Percentiles rank a stretch among this genome's conserved stretches.
Evolutionary conservation across 371 early-diverging fungal species (phyloP).

Genomic region (Mucor ambiguus): DNA sequence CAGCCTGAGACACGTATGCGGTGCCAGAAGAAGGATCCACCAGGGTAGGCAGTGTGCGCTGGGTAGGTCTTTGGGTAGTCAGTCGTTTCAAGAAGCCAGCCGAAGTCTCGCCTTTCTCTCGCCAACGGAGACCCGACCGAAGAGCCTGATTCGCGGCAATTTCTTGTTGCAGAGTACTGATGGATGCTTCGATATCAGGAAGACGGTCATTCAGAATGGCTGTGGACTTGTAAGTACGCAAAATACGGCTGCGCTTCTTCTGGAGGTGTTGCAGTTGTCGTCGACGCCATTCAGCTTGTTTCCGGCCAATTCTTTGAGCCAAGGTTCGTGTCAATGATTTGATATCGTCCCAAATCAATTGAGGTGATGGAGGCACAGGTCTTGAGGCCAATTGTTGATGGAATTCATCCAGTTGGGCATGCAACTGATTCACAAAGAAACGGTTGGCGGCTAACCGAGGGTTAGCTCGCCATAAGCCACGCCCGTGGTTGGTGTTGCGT

Average conservation of each 20-base stretch:
- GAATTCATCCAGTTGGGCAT: too few relatives aligned
- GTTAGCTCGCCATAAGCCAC: neutral
- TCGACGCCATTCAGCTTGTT: neutral
- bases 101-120: slow-evolving; percentile 14
- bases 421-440: too few relatives aligned
- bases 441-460: neutral
- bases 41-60: neutral
- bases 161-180: neutral
- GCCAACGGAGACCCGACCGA: slow-evolving; percentile 6
- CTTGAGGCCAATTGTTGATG: too few relatives aligned
- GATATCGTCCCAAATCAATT: neutral
- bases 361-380: too few relatives aligned
- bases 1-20: too few relatives aligned
- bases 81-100: slow-evolving; percentile 11
- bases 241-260: neutral
- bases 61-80: neutral
- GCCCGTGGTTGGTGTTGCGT: neutral
- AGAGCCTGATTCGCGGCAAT: slow-evolving; percentile 1
- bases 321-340: neutral
- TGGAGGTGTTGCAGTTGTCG: neutral
- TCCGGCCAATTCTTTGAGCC: neutral
- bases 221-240: neutral
- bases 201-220: too few relatives aligned
- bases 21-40: too few relatives aligned
- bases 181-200: too few relatives aligned